Conservation (phyloP, 225 moss, liverwort and hornwort genomes). For the Marchantia paleacea region DNA sequence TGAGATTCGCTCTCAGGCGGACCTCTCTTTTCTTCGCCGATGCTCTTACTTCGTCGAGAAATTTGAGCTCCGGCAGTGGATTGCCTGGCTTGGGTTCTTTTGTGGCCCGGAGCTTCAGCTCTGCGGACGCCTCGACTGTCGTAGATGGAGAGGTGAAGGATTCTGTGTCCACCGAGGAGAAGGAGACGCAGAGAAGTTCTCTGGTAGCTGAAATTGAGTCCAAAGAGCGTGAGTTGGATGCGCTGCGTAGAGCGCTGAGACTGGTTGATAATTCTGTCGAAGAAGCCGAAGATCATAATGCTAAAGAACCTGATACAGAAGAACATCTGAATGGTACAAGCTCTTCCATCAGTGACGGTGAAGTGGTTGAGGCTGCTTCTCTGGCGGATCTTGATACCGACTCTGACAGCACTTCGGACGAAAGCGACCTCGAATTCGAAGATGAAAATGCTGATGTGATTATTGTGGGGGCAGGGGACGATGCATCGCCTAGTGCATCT, state of each 20-base stretch:
- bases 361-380: no score
- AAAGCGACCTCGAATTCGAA: neutral
- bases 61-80: slow-evolving; percentile 2
- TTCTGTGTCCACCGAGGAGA: slow-evolving; percentile 21
- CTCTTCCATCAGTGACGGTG: neutral
- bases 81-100: slow-evolving; percentile 11
- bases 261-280: slow-evolving; percentile 16
- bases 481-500: neutral
- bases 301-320: neutral
- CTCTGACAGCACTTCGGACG: neutral
- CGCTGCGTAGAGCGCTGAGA: slow-evolving; percentile 32
- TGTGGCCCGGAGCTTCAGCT: slow-evolving; percentile 21
- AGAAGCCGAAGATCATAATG: neutral
- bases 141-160: slow-evolving; percentile 24
- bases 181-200: slow-evolving; percentile 12
- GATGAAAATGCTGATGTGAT: neutral
- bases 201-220: slow-evolving; percentile 33
- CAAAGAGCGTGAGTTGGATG: slow-evolving; percentile 38
- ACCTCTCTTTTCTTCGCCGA: neutral
- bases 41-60: slow-evolving; percentile 3
- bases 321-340: neutral
- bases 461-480: neutral
- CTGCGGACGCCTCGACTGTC: slow-evolving; percentile 28
- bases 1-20: slow-evolving; percentile 15
- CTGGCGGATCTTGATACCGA: neutral